Conservation (phyloP, 2,329 filamentous ascomycete genomes). For the Fusarium pilosicola region DNA sequence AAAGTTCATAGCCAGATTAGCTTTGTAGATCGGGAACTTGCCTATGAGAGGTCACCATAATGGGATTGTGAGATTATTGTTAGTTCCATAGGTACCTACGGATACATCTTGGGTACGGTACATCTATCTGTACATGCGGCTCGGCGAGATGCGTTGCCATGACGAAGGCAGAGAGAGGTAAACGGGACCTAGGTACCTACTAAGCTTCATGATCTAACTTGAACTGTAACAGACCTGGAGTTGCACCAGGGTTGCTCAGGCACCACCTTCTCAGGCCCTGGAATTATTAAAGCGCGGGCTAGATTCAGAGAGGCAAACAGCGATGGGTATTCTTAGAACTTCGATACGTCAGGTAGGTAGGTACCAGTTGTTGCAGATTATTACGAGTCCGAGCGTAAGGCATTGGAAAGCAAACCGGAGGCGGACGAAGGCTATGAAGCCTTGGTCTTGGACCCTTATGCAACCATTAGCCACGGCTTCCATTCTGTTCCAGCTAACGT, state of each 20-base stretch:
- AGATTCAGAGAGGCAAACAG: slow-evolving; percentile 10
- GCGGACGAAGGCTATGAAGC: background rate
- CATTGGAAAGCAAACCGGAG: background rate
- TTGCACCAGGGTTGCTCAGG: slow-evolving; percentile 7
- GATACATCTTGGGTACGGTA: background rate
- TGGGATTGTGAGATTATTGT: background rate
- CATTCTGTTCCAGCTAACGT: slow-evolving; percentile 14
- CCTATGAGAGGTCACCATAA: background rate
- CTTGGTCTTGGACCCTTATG: slow-evolving; percentile 31
- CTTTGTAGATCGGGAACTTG: slow-evolving; percentile 13
- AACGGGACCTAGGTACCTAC: background rate
- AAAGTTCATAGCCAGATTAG: background rate
- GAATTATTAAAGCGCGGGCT: slow-evolving; percentile 1
- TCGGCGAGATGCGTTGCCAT: slow-evolving; percentile 38
- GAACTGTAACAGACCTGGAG: slow-evolving; percentile 17
- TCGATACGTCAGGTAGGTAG: background rate
- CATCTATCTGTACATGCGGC: slow-evolving; percentile 12
- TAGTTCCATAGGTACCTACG: background rate
- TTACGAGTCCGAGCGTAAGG: background rate
- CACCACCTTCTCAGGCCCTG: slow-evolving; percentile 3
- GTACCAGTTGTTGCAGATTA: background rate
- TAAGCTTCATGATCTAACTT: slow-evolving; percentile 30
- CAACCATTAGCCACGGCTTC: slow-evolving; percentile 27
- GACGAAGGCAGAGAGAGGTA: slow-evolving; percentile 31
- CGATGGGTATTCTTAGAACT: slow-evolving; percentile 22